Base-by-base conservation (phyloP, 1,284 basidiomycete species). In the Sphagnurus paluster region DNA sequence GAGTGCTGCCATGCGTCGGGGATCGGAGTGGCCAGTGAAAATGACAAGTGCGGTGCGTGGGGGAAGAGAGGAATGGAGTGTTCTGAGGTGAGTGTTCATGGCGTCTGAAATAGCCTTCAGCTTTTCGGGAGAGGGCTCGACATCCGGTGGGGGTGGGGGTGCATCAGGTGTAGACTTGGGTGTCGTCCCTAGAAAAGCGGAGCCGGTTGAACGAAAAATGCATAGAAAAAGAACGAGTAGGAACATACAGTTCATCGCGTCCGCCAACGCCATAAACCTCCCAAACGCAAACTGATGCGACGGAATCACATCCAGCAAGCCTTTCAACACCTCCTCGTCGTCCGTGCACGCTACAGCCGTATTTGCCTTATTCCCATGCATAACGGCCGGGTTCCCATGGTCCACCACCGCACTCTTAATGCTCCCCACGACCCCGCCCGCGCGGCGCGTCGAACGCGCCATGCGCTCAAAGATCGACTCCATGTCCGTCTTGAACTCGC, bases 381-480 rank as follows among this genome's bases (percentile, higher is more conserved):
- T 90, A 23, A 80, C 77, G 2, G 72, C 69, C 0, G 91, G 87
- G 59, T 90, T 89, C 10, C 92, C 90, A 57, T 90, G 86, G 61
- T 96, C 93, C 24, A 93, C 84, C 0, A 93, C 84, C 0, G 86
- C 89, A 5, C 80, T 76, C 36, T 74, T 77, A 19, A 86, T 63
- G 5, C 57, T 58, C 11, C 72, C 74, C n/a, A 65, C 61, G 2
- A 68, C 72, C 4, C 63, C 62, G 1, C 73, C 67, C 4, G 71
- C 66, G 24, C 70, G 67, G 24, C 63, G 67, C 7, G 64, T 67
- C 32, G 77, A 69, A 46, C 91, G 73, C 33, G 71, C 67, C 69
- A 96, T 82, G 19, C 89, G 75, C 60, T 93, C 90, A 56, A 95
- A 93, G 32, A 97, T 87, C 1, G 84, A 83, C 68, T 97, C 92